A percentile compares a stretch with the other conserved stretches of the same genome.
These are phyloP conservation scores for Macadamia tetraphylla DNA, from an alignment of 164 flowering plant species.

Conservation along the genomic window DNA sequence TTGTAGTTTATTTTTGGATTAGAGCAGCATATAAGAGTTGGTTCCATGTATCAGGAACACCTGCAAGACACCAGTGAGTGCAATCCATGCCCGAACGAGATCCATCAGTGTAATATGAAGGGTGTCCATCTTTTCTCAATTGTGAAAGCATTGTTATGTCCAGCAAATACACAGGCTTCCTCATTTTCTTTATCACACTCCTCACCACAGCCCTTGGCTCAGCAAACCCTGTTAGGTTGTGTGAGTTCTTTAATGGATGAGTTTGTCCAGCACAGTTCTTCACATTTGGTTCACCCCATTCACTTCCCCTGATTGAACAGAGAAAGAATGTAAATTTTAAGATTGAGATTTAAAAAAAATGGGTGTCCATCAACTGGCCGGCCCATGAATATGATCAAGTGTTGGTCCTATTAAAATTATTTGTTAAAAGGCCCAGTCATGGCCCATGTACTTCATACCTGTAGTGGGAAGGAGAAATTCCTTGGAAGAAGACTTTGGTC, in stretches of 20 bases:
- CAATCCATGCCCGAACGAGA: conserved; percentile 12
- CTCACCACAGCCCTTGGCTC: conserved; percentile 15
- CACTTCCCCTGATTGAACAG: conserved; percentile 12
- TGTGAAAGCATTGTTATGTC: conserved; percentile 29
- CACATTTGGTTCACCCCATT: conserved; percentile 15
- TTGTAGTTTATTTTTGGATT: neutral
- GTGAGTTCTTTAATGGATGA: conserved; percentile 20
- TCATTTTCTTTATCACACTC: conserved; percentile 16
- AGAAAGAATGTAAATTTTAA: too few species aligned
- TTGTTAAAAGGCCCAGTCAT: too few species aligned
- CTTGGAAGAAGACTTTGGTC: too few species aligned
- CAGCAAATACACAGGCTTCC: conserved; percentile 20
- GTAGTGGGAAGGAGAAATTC: too few species aligned
- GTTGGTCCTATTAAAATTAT: too few species aligned
- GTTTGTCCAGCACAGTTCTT: conserved; percentile 19
- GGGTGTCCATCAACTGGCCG: too few species aligned
- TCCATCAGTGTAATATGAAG: conserved; percentile 17
- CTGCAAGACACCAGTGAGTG: conserved; percentile 38
- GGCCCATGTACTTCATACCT: too few species aligned
- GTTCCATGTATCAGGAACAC: conserved; percentile 40
- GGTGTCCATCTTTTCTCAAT: conserved; percentile 41
- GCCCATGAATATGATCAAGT: too few species aligned
- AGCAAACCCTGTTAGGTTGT: conserved; percentile 17
- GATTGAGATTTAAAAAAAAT: too few species aligned
- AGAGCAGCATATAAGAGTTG: conserved; percentile 14